A percentile compares a stretch with the other conserved stretches of the same genome.
These are phyloP conservation scores for Thoreauomyces humboldtii DNA, from an alignment of 192 early-diverging fungal genomes.

Conservation along the genomic window DNA sequence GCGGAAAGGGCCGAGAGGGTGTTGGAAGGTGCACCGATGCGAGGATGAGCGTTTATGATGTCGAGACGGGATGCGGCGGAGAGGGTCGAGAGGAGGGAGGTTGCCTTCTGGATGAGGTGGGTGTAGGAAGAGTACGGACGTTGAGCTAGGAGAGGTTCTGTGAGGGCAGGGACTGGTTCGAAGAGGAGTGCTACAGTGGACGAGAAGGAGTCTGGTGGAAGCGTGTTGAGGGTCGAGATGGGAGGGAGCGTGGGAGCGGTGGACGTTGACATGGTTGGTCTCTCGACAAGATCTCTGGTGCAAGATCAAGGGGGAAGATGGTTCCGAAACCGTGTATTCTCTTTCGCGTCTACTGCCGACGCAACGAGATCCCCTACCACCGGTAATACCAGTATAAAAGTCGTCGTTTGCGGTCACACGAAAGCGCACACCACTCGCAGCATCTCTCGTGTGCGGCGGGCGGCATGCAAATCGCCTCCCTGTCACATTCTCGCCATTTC, in stretches of 20 bases:
- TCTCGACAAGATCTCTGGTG: too few species aligned
- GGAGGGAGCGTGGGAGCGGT: slow-evolving; percentile 24
- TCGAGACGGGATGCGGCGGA: slow-evolving; percentile 65
- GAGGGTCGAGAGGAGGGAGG: slow-evolving; percentile 32
- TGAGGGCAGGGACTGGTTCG: slow-evolving; percentile 82
- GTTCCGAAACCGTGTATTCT: too few species aligned
- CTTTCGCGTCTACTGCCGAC: too few species aligned
- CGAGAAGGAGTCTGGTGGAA: slow-evolving; percentile 17
- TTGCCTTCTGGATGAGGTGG: slow-evolving; percentile 61
- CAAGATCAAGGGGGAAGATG: too few species aligned
- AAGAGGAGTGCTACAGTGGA: slow-evolving; percentile 66
- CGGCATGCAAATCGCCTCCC: too few species aligned
- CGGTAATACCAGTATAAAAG: too few species aligned
- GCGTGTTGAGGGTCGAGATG: slow-evolving; percentile 30
- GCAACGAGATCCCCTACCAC: too few species aligned
- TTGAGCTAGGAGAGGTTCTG: slow-evolving; percentile 59
- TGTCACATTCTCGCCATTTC: too few species aligned
- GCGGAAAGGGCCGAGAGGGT: slow-evolving; percentile 33
- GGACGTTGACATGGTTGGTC: too few species aligned
- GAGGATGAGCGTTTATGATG: slow-evolving; percentile 87
- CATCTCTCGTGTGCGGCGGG: too few species aligned
- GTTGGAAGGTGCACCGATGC: slow-evolving; percentile 60
- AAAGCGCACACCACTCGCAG: too few species aligned
- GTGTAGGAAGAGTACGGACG: slow-evolving; percentile 73
- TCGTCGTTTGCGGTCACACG: too few species aligned